phyloP scores from a whole-genome alignment of 805 yeast genomes.

The Saccharomycodes ludwigii region DNA sequence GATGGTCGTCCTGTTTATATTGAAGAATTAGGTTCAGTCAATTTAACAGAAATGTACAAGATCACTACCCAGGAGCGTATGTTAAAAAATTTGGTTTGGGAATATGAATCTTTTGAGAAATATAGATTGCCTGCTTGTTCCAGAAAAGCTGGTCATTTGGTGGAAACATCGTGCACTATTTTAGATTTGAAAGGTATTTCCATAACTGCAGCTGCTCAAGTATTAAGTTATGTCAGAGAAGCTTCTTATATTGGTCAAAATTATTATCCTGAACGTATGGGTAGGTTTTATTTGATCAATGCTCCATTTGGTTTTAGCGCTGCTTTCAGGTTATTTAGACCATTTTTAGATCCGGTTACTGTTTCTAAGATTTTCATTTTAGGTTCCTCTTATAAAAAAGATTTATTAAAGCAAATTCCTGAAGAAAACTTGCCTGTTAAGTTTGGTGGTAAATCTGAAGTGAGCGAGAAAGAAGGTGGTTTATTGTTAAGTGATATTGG shows the following conservation, averaged over 20 bases:
- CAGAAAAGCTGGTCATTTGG: slow-evolving; percentile 59
- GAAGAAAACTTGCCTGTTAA: slow-evolving; percentile 81
- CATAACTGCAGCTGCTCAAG: slow-evolving; percentile 71
- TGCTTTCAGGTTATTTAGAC: slow-evolving; percentile 82
- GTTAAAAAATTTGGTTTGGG: slow-evolving; percentile 95
- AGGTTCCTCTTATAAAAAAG: slow-evolving; percentile 67
- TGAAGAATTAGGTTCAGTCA: slow-evolving; percentile 88
- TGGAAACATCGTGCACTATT: slow-evolving; percentile 95
- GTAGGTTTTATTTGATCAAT: slow-evolving; percentile 87
- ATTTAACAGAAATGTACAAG: slow-evolving; percentile 81
- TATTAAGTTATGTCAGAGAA: slow-evolving; percentile 77
- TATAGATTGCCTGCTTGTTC: slow-evolving; percentile 91
- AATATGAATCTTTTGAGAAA: slow-evolving; percentile 79
- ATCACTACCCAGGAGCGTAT: slow-evolving; percentile 92
- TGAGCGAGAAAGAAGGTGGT: slow-evolving; percentile 60
- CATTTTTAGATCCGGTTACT: slow-evolving; percentile 94
- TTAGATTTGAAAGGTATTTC: slow-evolving; percentile 93
- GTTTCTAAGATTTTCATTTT: slow-evolving; percentile 87
- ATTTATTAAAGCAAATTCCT: slow-evolving; percentile 84
- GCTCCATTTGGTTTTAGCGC: slow-evolving; percentile 97
- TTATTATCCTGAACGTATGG: slow-evolving; percentile 98
- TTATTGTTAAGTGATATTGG: slow-evolving; percentile 83
- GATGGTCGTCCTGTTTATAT: slow-evolving; percentile 95
- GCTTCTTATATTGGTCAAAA: slow-evolving; percentile 93
- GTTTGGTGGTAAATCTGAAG: slow-evolving; percentile 76